phyloP scores from a whole-genome alignment of 306 rosid species.

The Corylus americana region DNA sequence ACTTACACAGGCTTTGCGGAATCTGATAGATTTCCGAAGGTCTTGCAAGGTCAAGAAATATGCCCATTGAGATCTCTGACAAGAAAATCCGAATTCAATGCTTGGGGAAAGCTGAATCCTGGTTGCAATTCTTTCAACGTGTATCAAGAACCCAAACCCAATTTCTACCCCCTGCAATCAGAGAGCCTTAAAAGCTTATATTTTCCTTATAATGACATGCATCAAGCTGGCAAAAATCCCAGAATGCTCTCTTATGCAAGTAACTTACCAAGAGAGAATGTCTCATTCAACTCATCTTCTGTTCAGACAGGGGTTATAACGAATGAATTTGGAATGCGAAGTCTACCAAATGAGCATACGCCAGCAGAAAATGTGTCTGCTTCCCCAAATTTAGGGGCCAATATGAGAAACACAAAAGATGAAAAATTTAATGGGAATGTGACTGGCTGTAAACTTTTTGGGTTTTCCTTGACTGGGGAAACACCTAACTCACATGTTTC shows the following conservation, averaged over 20 bases:
- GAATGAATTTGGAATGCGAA: conserved; percentile 52
- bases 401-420: conserved; percentile 54
- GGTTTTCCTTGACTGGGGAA: conserved; percentile 76
- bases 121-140: conserved; percentile 53
- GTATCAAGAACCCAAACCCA: conserved; percentile 59
- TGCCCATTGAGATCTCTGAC: conserved; percentile 71
- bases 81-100: conserved; percentile 55
- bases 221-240: conserved; percentile 51
- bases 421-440: conserved; percentile 49
- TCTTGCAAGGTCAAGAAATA: conserved; percentile 99
- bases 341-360: conserved; percentile 42
- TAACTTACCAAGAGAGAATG: conserved; percentile 47
- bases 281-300: conserved; percentile 44
- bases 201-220: conserved; percentile 59
- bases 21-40: conserved; percentile 72
- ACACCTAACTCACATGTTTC: conserved; percentile 45
- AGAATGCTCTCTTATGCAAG: conserved; percentile 46
- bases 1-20: conserved; percentile 73
- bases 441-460: conserved; percentile 72
- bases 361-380: conserved; percentile 49
- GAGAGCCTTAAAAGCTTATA: conserved; percentile 56
- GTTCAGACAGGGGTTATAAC: conserved; percentile 44
- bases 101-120: conserved; percentile 66
- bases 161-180: conserved; percentile 46
- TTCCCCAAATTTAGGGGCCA: conserved; percentile 46